These are phyloP conservation scores for Trichoderma arundinaceum DNA, from an alignment of 2,329 filamentous ascomycete species.

Conservation along the genomic window DNA sequence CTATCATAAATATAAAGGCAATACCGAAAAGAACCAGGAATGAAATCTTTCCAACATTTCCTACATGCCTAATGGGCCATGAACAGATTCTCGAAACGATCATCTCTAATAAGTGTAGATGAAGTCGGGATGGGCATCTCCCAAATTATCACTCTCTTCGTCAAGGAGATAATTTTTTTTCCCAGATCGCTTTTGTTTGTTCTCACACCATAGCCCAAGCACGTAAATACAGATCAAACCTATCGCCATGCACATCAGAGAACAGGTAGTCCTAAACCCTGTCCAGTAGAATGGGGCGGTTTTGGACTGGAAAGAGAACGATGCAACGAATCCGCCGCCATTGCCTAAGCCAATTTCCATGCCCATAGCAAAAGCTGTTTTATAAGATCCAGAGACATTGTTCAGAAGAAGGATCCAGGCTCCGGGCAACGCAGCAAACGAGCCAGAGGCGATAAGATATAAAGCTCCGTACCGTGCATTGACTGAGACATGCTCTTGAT, in stretches of 20 bases:
- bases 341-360: slow-evolving; percentile 28
- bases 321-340: slow-evolving; percentile 25
- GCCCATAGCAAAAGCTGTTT: slow-evolving; percentile 27
- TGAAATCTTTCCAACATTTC: neutral
- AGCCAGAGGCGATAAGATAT: slow-evolving; percentile 21
- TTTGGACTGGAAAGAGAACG: slow-evolving; percentile 18
- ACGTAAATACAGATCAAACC: slow-evolving; percentile 18
- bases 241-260: slow-evolving; percentile 18
- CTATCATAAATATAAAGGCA: neutral
- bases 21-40: neutral
- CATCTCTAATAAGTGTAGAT: slow-evolving; percentile 18
- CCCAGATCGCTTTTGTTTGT: slow-evolving; percentile 14
- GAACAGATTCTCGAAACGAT: neutral
- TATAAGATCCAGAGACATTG: slow-evolving; percentile 19
- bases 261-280: slow-evolving; percentile 22
- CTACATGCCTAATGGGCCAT: neutral
- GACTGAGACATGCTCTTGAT: slow-evolving; percentile 23
- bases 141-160: slow-evolving; percentile 25
- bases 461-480: slow-evolving; percentile 22
- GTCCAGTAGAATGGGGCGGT: slow-evolving; percentile 19
- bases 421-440: slow-evolving; percentile 18
- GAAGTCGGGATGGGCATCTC: slow-evolving; percentile 22
- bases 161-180: slow-evolving; percentile 3
- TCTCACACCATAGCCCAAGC: slow-evolving; percentile 22
- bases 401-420: slow-evolving; percentile 24